These are phyloP conservation scores for Botryotinia globosa DNA, from an alignment of 2,329 filamentous ascomycete genomes.

Conservation along the genomic window DNA sequence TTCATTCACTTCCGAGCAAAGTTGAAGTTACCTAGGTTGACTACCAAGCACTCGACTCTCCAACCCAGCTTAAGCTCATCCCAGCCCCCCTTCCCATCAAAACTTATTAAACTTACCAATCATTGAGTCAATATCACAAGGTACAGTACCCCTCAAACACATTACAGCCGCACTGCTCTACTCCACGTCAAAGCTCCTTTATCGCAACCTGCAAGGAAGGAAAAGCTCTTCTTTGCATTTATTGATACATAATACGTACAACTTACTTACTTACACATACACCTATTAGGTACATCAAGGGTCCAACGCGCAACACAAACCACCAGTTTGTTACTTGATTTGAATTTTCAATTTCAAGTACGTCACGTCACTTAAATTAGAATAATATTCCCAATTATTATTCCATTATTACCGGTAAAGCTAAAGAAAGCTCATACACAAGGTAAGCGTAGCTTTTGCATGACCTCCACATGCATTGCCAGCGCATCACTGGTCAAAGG, in stretches of 20 bases:
- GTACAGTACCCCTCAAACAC: conserved; percentile 2
- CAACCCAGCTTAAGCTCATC: neutral
- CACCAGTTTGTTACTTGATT: conserved; percentile 3
- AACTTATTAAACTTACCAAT: neutral
- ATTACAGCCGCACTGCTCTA: conserved; percentile 5
- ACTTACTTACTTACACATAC: conserved; percentile 7
- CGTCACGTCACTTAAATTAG: conserved; percentile 28
- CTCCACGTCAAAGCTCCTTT: conserved; percentile 11
- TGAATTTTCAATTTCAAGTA: conserved; percentile 16
- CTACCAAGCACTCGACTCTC: neutral
- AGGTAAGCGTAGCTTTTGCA: conserved; percentile 38
- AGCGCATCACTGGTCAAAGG: conserved; percentile 39
- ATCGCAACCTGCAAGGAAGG: neutral
- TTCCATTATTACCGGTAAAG: conserved; percentile 33
- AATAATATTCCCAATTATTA: conserved; percentile 27
- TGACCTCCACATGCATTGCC: conserved; percentile 36
- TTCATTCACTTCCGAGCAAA: neutral
- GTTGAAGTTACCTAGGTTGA: neutral
- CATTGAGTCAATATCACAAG: neutral
- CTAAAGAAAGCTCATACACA: conserved; percentile 25
- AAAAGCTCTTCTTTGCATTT: neutral
- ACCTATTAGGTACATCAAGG: neutral
- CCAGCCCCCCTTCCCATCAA: conserved; percentile 9
- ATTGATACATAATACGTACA: conserved; percentile 4
- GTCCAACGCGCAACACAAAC: conserved; percentile 16